Evolutionary conservation across 1,284 basidiomycete species (phyloP), one percentile per base, ranked within the genome.

Genomic region (Melanopsichium pennsylvanicum): DNA sequence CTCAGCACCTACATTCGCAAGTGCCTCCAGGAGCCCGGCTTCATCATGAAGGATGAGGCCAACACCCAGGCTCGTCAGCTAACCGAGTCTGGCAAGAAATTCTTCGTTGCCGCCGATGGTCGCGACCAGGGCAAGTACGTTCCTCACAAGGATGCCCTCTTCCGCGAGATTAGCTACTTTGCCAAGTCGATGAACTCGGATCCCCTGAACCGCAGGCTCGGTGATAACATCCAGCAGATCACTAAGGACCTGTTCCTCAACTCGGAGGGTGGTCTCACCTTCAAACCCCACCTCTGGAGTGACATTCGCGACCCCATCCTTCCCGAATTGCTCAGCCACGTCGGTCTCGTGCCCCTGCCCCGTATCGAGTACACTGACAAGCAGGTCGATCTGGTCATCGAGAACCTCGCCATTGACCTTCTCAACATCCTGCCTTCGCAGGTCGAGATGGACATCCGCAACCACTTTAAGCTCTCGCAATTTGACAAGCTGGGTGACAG

Each of bases 391-490:
- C 44, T 78, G 31, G 91, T 96, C 56, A 87, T 97, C 60, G 94
- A 97, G 85, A 95, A 97, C 82, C 86, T 97, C 26, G 89, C 91
- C 4, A 85, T 97, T 16, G 90, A 92, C 61, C 90, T 91, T 23
- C 87, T 88, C 56, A 84, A 85, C 82, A 73, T 82, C 33, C 72
- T 84, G 76, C 84, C 84, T 61, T 85, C 91, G 83, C 81, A 93
- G 70, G 85, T 96, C 70, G 85, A 87, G 40, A 71, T 96, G 66
- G 90, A 95, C 70, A 87, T 89, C 18, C 87, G 90, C 81, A 95
- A 95, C 84, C 88, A 85, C 74, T 84, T 92, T 82, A 89, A 89
- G 81, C 90, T 95, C 82, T 72, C 68, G 43, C 62, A 67, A 31
- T 73, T 62, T 57, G 59, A 71, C 44, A 68, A 64, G 58, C 55